Base-by-base conservation (phyloP, 345 rosid genomes). In the Euphorbia lathyris region DNA sequence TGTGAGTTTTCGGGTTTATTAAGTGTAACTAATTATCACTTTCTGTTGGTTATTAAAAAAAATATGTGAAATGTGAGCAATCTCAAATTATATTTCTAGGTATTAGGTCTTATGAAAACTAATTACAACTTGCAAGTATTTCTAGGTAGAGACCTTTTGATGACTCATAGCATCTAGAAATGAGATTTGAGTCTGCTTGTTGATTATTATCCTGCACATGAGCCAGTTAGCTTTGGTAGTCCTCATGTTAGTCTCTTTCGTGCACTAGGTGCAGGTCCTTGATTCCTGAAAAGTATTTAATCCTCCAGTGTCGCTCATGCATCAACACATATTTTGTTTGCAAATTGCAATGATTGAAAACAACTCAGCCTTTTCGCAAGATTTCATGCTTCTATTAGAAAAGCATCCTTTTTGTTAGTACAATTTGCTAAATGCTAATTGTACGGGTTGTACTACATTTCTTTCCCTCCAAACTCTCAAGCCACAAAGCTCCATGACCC, bases 141-240 rank as follows among this genome's bases (percentile, higher is more conserved):
- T 11, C 17, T 9, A 17, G 17, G 30, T 58, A 30, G 63, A 59
- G 12, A 30, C 0, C 26, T 63, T 5, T 23, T 42, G 30, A 63
- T 23, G 51, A 40, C 25, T 64, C 22, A 25, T n/a, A n/a, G n/a
- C n/a, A n/a, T n/a, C n/a, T n/a, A n/a, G n/a, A n/a, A 58, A 12
- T 58, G 17, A 61, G 65, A 62, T 36, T 62, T 36, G 50, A 62
- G 16, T 62, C 23, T 16, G 65, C 17, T 59, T 20, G 19, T 20
- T 9, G 27, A 10, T n/a, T 3, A 29, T 62, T n/a, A 8, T 22
- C 29, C 11, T 42, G 13, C 52, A 63, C 25, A 30, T 20, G 10
- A 63, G 52, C n/a, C 51, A 22, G 22, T 25, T 42, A 40, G 9
- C 19, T 22, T 1, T 63, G 25, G 16, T 27, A 58, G 42, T 58